These are phyloP conservation scores for Nakaseomyces uthaithaninus DNA, from an alignment of 1,139 yeast species.

Conservation along the genomic window DNA sequence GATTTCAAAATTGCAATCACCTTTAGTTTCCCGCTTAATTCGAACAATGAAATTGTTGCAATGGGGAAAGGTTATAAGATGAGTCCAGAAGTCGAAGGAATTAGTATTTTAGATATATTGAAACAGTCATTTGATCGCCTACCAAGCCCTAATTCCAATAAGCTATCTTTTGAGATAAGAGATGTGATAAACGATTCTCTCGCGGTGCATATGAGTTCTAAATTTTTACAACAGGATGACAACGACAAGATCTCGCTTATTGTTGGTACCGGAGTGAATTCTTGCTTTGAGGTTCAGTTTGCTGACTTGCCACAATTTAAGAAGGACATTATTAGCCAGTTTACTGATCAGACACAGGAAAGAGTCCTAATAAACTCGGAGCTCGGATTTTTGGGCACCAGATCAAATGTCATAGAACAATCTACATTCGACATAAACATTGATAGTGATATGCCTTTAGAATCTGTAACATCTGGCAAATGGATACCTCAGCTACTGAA, in stretches of 20 bases:
- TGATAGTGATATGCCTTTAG: constrained; percentile 22
- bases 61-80: constrained; percentile 35
- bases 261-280: constrained; percentile 34
- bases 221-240: constrained; percentile 11
- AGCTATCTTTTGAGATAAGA: constrained; percentile 14
- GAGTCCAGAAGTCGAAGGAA: constrained; percentile 16
- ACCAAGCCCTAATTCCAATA: constrained; percentile 1
- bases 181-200: constrained; percentile 32
- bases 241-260: constrained; percentile 26
- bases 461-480: constrained; percentile 25
- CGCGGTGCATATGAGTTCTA: constrained; percentile 29
- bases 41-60: constrained; percentile 22
- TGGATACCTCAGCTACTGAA: constrained; percentile 21
- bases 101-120: constrained; percentile 18
- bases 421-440: constrained; percentile 17
- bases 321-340: constrained; percentile 2
- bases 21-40: constrained; percentile 33
- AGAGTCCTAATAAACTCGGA: constrained; percentile 28
- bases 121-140: constrained; percentile 15
- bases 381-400: constrained; percentile 31
- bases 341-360: constrained; percentile 5
- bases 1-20: constrained; percentile 25
- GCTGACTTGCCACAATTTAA: constrained; percentile 15
- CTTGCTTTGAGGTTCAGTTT: constrained; percentile 28
- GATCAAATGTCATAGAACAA: constrained; percentile 15